Percentiles rank a stretch among this genome's conserved stretches.
These are phyloP conservation scores for Leptographium radiaticola DNA, from an alignment of 2,329 filamentous ascomycete genomes.

Conservation along the genomic window DNA sequence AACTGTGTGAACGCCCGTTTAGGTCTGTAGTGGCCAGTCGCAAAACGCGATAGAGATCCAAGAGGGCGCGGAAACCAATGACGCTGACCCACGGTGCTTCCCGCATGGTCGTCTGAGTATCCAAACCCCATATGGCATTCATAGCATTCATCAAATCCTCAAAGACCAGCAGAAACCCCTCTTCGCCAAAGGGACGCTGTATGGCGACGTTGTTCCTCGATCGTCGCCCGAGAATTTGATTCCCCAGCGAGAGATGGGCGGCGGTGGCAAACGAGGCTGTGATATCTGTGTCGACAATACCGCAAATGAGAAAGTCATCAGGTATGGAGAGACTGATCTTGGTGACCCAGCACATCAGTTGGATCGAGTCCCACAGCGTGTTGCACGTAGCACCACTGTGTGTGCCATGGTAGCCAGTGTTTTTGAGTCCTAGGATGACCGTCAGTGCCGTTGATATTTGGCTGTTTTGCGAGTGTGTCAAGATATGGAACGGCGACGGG, in stretches of 20 bases:
- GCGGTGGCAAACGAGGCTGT: conserved; percentile 3
- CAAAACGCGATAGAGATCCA: conserved; percentile 3
- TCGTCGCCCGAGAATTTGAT: conserved; percentile 1
- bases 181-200: conserved; percentile 2
- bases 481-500: conserved; percentile 4
- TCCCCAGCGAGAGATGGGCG: conserved; percentile 4
- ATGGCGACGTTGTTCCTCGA: background rate
- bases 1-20: background rate
- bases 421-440: background rate
- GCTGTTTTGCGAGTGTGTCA: conserved; percentile 5
- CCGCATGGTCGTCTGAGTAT: background rate
- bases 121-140: conserved; percentile 1
- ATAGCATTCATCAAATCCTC: conserved; percentile 2
- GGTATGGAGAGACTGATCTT: conserved; percentile 5
- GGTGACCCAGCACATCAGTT: conserved; percentile 2
- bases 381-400: background rate
- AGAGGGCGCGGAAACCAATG: conserved; percentile 2
- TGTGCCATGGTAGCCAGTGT: background rate
- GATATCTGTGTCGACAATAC: conserved; percentile 5
- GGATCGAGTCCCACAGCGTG: background rate
- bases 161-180: conserved; percentile 3
- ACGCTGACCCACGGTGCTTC: conserved; percentile 4
- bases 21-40: conserved; percentile 4
- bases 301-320: conserved; percentile 6
- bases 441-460: conserved; percentile 2